Conservation (phyloP, 1,284 basidiomycete species). For the Rhodofomes roseus region DNA sequence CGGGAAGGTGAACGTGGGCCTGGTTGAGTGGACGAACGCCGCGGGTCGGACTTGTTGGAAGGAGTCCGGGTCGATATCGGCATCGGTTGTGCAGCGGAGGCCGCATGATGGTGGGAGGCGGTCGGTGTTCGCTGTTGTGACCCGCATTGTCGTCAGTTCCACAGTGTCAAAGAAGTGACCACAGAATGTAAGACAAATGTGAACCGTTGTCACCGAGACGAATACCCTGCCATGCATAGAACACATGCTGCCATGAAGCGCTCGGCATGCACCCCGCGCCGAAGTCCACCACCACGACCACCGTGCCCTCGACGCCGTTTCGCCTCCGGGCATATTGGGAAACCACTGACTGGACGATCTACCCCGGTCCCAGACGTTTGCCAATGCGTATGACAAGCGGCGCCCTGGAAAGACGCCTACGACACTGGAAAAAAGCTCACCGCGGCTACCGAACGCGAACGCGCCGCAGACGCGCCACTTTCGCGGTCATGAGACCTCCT, state of each 20-base stretch:
- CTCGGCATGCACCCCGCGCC: neutral
- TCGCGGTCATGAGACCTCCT: neutral
- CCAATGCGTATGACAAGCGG: neutral
- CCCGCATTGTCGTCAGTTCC: neutral
- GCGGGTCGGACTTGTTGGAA: neutral
- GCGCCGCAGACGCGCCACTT: neutral
- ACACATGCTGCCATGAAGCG: neutral
- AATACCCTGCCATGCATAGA: neutral
- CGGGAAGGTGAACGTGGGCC: neutral
- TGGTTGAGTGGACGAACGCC: neutral
- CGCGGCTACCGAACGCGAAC: neutral
- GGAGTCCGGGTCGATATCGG: neutral
- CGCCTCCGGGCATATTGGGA: neutral
- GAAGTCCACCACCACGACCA: neutral
- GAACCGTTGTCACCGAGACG: too few relatives aligned
- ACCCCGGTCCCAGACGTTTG: neutral
- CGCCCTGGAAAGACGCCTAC: neutral
- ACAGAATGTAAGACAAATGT: too few relatives aligned
- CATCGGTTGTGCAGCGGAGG: neutral
- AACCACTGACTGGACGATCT: neutral
- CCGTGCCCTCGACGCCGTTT: too few relatives aligned
- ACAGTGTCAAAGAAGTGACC: neutral
- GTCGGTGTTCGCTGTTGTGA: neutral
- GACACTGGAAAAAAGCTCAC: neutral
- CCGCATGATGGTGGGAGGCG: neutral